Base-by-base conservation (phyloP, 768 basidiomycete genomes). In the Galerina marginata region DNA sequence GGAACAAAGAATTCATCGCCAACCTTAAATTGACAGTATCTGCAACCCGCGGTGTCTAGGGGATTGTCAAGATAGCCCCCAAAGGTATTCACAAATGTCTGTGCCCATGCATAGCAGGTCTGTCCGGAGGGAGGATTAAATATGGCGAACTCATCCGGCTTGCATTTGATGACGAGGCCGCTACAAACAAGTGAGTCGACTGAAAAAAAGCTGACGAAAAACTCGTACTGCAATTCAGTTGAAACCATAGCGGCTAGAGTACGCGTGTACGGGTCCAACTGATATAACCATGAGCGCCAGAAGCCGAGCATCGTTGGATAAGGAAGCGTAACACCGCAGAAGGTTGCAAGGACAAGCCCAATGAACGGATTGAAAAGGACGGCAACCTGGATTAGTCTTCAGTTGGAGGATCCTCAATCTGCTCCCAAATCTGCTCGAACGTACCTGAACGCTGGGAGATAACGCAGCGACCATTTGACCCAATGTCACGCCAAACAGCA, bases 311-410 rank as follows among this genome's bases (percentile, higher is more conserved):
- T 73, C 4, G 80, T 81, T 0, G 87, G 83, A 58, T 83, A 88
- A 0, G 90, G 91, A 56, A 93, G 85, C 1, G 89, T 89, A 14
- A 93, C 90, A 69, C 93, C 93, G 65, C 90, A 92, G 83, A 93
- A 93, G 14, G 87, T 82, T 4, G 83, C 74, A 52, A 93, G 83
- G 40, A 89, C 77, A 36, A 88, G 71, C 44, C 81, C 77, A 49
- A 93, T 61, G 80, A 92, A 89, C 2, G 93, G 92, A 71, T 91
- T 93, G 77, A 88, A 89, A 56, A 94, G 75, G 6, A 90, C 90
- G 9, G 92, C 92, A 40, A 92, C 85, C 78, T 79, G 9, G 12
- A 20, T 3, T 6, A 46, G 25, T n/a, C 69, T 7, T 23, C 40
- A 49, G n/a, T 52, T 53, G 20, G 23, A 45, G 44, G 74, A 67